These are phyloP conservation scores for Globisporangium emineosum DNA, from an alignment of 352 stramenopile genomes.

Conservation along the genomic window DNA sequence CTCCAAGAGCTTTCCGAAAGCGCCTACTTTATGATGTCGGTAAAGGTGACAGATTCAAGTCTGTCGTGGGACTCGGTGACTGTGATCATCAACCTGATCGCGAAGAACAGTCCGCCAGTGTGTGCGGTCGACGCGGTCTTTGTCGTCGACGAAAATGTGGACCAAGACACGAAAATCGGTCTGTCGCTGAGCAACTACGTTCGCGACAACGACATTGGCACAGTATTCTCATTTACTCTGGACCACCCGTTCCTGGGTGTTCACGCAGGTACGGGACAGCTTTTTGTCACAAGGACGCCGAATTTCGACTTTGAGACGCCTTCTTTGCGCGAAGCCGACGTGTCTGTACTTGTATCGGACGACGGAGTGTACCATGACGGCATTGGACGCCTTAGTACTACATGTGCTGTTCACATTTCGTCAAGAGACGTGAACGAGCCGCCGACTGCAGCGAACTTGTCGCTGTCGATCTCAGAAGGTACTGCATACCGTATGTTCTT, in stretches of 20 bases:
- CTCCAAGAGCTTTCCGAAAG: neutral
- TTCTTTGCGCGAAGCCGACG: constrained; percentile 7
- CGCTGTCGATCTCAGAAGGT: constrained; percentile 13
- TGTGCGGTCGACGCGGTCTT: constrained; percentile 3
- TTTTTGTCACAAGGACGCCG: constrained; percentile 19
- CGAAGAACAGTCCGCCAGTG: constrained; percentile 13
- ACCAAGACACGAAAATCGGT: constrained; percentile 6
- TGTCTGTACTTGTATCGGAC: constrained; percentile 25
- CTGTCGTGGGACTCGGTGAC: neutral
- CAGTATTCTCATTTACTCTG: constrained; percentile 22
- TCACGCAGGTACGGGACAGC: constrained; percentile 21
- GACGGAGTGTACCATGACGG: constrained; percentile 31
- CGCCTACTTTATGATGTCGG: neutral
- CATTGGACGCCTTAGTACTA: constrained; percentile 22
- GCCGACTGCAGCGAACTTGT: constrained; percentile 7
- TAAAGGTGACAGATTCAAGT: constrained; percentile 9
- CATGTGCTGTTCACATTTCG: constrained; percentile 20
- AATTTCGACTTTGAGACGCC: constrained; percentile 22
- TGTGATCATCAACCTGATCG: neutral
- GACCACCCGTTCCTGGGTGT: constrained; percentile 27
- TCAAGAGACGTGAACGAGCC: constrained; percentile 26
- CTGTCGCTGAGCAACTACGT: constrained; percentile 9
- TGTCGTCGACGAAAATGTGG: constrained; percentile 7
- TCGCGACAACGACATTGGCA: constrained; percentile 24
- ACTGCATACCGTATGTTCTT: too few relatives aligned